Conservation (phyloP, 2,329 filamentous ascomycete genomes). For the Colletotrichum horii region DNA sequence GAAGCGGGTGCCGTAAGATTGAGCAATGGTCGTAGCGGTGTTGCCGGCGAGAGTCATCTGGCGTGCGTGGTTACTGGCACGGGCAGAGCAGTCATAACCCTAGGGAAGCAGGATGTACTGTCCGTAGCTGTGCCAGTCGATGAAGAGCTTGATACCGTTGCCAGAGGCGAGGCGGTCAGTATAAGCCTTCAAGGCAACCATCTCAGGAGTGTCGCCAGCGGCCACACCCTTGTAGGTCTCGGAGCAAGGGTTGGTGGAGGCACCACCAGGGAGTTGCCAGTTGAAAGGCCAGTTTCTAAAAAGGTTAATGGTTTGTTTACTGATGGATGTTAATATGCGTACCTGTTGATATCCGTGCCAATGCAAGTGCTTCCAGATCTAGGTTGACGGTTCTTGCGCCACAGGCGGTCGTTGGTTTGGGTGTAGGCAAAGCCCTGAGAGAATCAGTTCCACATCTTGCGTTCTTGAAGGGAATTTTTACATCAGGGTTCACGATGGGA, state of each 20-base stretch:
- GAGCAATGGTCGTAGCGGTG: slow-evolving; percentile 33
- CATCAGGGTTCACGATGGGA: slow-evolving; percentile 67
- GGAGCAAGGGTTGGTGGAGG: slow-evolving; percentile 56
- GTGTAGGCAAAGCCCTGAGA: slow-evolving; percentile 61
- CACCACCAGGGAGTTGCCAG: slow-evolving; percentile 55
- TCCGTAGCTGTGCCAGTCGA: slow-evolving; percentile 54
- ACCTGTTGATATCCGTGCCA: slow-evolving; percentile 62
- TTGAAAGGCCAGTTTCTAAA: slow-evolving; percentile 57
- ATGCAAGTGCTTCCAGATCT: slow-evolving; percentile 45
- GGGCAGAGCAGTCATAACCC: slow-evolving; percentile 48
- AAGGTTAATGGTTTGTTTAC: not conserved
- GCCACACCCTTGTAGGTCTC: slow-evolving; percentile 52
- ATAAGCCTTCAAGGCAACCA: slow-evolving; percentile 46
- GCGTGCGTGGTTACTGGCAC: slow-evolving; percentile 41
- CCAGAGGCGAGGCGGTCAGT: slow-evolving; percentile 28
- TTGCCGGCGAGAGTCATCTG: slow-evolving; percentile 41
- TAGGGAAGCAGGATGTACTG: slow-evolving; percentile 49
- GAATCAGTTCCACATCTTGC: not conserved
- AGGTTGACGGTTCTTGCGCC: slow-evolving; percentile 64
- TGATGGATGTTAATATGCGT: not conserved
- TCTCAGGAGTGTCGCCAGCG: slow-evolving; percentile 56
- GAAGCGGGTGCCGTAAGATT: slow-evolving; percentile 36
- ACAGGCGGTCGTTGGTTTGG: slow-evolving; percentile 61
- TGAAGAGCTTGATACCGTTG: slow-evolving; percentile 47
- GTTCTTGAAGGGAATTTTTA: slow-evolving; percentile 26